These are phyloP conservation scores for Scenedesmus sp. DNA, from an alignment of 163 green algal species.

Conservation along the genomic window DNA sequence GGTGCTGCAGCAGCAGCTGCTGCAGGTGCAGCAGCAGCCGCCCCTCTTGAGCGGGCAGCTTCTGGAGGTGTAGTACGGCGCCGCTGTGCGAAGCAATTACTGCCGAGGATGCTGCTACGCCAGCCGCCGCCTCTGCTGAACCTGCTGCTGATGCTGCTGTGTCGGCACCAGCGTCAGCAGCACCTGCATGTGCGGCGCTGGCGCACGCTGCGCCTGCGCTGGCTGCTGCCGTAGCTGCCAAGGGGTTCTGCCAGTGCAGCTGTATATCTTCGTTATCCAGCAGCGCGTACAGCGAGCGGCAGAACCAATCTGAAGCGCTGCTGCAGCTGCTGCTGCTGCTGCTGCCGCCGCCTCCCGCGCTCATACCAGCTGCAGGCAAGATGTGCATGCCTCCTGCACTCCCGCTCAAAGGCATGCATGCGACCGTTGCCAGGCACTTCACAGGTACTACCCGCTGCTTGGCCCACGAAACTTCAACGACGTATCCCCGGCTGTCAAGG, in stretches of 20 bases:
- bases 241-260: slow-evolving; percentile 8
- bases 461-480: slow-evolving; percentile 22
- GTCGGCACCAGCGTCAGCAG: not conserved
- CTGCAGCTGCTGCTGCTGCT: not conserved
- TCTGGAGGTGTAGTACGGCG: not conserved
- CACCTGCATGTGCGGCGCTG: not conserved
- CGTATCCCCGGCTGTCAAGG: slow-evolving; percentile 14
- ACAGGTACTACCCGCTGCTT: not conserved
- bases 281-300: not conserved
- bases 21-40: slow-evolving; percentile 25
- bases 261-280: slow-evolving; percentile 6
- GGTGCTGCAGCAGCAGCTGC: slow-evolving; percentile 32
- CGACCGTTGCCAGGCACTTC: not conserved
- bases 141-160: not conserved
- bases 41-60: slow-evolving; percentile 7
- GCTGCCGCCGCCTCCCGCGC: not conserved
- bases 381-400: slow-evolving; percentile 6
- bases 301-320: not conserved
- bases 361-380: not conserved
- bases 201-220: too few species aligned
- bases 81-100: not conserved
- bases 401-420: slow-evolving; percentile 22
- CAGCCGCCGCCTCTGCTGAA: not conserved
- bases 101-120: not conserved
- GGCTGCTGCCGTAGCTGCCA: not conserved